Evolutionary conservation across 768 basidiomycete species (phyloP), one percentile per base, ranked within the genome.

Genomic region (Hygrocybe coccinea): DNA sequence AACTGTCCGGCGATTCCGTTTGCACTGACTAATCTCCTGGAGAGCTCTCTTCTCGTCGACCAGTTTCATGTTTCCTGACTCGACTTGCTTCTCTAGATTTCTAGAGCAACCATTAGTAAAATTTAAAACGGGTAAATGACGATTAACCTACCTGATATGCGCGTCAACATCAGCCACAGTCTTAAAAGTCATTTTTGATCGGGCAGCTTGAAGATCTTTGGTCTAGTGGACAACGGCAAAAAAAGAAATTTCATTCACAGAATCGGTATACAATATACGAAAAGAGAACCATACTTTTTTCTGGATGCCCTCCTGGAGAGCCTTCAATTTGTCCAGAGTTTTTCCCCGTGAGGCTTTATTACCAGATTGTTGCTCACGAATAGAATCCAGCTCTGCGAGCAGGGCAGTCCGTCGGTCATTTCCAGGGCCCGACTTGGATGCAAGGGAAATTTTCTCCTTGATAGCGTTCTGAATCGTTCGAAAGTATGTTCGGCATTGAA

Each of bases 41-140:
- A 99, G 79, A 4, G 94, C 90, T 50, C 92, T 86, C 74, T 97
- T 97, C 73, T 99, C 97, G 55, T 97, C 95, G 24, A 86, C 93
- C 56, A 98, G 79, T 67, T 91, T 97, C 80, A 99, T 79, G 56
- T 64, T 83, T 22, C 95, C 95, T 4, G 91, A 91, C 67, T 98
- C 95, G 52, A 99, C 86, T 67, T 93, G 89, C 65, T 83, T 87
- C 49, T 98, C 91, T 57, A 97, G 76, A 58, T 85, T 77, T 63
- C 92, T 95, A 64, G 15, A 52, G 46, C 33, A 55, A 59, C 57
- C 41, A 57, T 48, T 29, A 60, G 53, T 56, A 9, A 10, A 24
- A 11, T 15, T 5, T 14, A 10, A 29, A 22, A 22, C 22, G 22
- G 10, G 37, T 41, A 15, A 38, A 39, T n/a, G 36, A 50, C 22